Conservation (phyloP, 441 rosid genomes). For the Hura crepitans region DNA sequence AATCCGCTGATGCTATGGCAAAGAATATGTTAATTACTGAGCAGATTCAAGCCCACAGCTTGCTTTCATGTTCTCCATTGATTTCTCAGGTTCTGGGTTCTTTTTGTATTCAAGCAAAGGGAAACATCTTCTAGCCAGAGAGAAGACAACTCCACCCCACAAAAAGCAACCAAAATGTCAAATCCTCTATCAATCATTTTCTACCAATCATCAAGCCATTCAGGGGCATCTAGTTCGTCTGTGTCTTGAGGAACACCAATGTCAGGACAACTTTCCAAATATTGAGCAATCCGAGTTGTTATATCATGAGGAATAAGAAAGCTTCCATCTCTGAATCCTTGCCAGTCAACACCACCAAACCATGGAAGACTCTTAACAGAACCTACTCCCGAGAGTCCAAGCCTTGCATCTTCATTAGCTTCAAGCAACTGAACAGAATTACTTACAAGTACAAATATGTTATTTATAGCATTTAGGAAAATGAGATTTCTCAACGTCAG, state of each 20-base stretch:
- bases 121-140: conserved; percentile 1
- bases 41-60: conserved; percentile 9
- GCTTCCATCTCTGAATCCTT: conserved; percentile 43
- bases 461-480: neutral
- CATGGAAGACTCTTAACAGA: conserved; percentile 71
- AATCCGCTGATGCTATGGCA: conserved; percentile 7
- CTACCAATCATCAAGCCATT: conserved; percentile 90
- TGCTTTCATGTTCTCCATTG: neutral
- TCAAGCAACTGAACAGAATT: conserved; percentile 59
- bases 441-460: conserved; percentile 5
- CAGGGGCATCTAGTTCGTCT: conserved; percentile 46
- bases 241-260: conserved; percentile 30
- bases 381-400: conserved; percentile 57
- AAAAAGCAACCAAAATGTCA: neutral
- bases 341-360: conserved; percentile 66
- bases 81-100: neutral
- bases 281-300: conserved; percentile 46
- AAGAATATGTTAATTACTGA: conserved; percentile 8
- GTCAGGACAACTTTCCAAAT: conserved; percentile 40
- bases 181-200: conserved; percentile 12
- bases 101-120: neutral
- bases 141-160: conserved; percentile 16
- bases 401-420: conserved; percentile 62
- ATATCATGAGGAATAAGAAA: conserved; percentile 62
- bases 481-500: neutral